Percentiles rank a stretch among this genome's conserved stretches.
Conservation (phyloP, 768 basidiomycete genomes). For the Cantharellus anzutake region DNA sequence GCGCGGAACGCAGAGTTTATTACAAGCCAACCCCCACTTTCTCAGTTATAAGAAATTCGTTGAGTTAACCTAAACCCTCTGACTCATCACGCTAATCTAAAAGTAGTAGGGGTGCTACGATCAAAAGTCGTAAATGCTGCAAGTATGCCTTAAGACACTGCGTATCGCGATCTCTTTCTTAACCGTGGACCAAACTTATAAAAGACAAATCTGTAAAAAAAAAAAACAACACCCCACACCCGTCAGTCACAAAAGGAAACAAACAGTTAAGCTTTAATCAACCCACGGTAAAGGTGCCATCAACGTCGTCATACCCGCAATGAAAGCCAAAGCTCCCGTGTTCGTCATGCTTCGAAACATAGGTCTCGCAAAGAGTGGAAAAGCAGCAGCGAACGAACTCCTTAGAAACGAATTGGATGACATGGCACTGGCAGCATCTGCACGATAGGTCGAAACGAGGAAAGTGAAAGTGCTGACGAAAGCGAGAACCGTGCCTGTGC, state of each 20-base stretch:
- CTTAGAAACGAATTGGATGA: constrained; percentile 43
- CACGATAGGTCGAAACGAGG: constrained; percentile 31
- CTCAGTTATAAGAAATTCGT: no score
- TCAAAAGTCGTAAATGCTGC: no score
- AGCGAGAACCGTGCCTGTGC: constrained; percentile 38
- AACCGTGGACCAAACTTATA: constrained; percentile 6
- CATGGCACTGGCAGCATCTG: constrained; percentile 39
- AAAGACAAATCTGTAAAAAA: constrained; percentile 26
- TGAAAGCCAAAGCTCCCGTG: constrained; percentile 51
- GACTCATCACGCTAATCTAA: no score
- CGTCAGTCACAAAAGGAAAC: not conserved
- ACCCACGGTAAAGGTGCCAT: constrained; percentile 33
- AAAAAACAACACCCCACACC: not conserved
- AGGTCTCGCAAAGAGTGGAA: constrained; percentile 32
- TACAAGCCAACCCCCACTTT: no score
- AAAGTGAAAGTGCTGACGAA: constrained; percentile 53
- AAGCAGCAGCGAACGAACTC: constrained; percentile 28
- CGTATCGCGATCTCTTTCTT: constrained; percentile 5
- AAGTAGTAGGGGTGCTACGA: no score
- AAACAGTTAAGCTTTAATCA: not conserved
- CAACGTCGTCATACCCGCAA: constrained; percentile 41
- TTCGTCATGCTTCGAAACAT: constrained; percentile 39
- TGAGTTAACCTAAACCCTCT: no score
- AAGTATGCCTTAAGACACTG: not conserved
- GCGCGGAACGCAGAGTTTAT: no score